Evolutionary conservation across 805 yeast species (phyloP).

Genomic region (Candida quercuum): DNA sequence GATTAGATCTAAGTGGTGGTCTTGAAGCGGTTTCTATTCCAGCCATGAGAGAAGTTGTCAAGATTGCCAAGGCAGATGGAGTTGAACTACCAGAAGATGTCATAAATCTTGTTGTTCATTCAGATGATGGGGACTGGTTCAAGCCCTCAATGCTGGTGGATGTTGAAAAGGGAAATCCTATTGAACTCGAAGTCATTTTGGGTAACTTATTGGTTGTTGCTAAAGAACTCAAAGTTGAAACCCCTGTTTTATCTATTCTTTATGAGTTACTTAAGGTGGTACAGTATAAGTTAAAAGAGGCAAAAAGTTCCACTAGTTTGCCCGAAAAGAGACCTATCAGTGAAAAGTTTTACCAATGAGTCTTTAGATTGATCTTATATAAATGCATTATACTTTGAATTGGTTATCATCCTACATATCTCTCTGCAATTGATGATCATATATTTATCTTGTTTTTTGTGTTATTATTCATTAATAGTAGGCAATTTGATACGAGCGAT

Average conservation of each 20-base stretch:
- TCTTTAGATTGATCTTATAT: too few relatives aligned
- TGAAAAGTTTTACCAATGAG: too few relatives aligned
- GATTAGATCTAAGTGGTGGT: constrained; percentile 39
- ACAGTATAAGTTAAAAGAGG: constrained; percentile 60
- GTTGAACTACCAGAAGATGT: constrained; percentile 41
- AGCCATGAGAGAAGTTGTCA: constrained; percentile 58
- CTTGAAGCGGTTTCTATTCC: constrained; percentile 35
- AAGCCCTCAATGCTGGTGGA: constrained; percentile 72
- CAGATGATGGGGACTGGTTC: constrained; percentile 48
- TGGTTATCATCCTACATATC: too few relatives aligned
- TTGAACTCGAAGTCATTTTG: constrained; percentile 65
- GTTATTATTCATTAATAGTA: too few relatives aligned
- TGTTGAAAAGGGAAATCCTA: constrained; percentile 50
- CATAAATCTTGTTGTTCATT: constrained; percentile 43
- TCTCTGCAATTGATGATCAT: too few relatives aligned
- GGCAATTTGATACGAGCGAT: too few relatives aligned
- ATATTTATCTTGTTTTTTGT: too few relatives aligned
- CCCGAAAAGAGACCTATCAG: too few relatives aligned
- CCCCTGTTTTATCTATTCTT: constrained; percentile 56
- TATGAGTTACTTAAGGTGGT: constrained; percentile 55
- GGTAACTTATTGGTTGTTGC: constrained; percentile 60
- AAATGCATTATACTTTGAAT: too few relatives aligned
- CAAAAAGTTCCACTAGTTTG: constrained; percentile 42
- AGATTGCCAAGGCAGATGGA: constrained; percentile 62
- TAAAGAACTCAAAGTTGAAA: constrained; percentile 34